Evolutionary conservation across 305 asterid species (phyloP).

Genomic region (Fraxinus sp.): DNA sequence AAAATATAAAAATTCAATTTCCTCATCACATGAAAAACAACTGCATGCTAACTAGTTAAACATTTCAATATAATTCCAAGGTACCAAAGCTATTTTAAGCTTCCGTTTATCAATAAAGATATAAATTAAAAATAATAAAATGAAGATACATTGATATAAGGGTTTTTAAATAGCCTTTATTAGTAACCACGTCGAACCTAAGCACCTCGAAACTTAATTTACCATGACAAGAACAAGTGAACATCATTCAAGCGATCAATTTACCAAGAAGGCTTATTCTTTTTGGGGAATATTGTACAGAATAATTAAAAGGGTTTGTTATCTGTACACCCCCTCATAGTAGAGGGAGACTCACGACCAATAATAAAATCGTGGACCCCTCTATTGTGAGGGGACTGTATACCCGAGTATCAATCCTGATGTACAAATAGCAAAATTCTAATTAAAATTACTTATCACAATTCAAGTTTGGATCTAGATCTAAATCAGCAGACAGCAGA

Average conservation of each 20-base stretch:
- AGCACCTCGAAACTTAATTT: not conserved
- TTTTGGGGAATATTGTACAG: not conserved
- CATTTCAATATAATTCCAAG: not conserved
- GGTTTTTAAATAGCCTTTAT: not conserved
- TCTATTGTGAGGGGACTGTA: not conserved
- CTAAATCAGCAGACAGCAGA: constrained; percentile 34
- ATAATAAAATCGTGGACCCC: not conserved
- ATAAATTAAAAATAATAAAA: too few relatives aligned
- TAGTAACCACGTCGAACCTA: not conserved
- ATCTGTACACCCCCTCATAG: not conserved
- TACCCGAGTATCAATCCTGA: not conserved
- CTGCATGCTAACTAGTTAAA: not conserved
- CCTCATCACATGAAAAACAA: not conserved
- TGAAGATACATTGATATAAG: not conserved
- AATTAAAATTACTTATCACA: not conserved
- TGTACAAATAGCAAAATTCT: not conserved
- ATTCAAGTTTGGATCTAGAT: constrained; percentile 50
- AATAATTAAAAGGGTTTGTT: not conserved
- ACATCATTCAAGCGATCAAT: not conserved
- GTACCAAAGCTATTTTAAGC: not conserved
- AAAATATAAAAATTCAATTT: not conserved
- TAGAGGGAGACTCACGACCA: not conserved
- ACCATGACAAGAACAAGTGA: not conserved
- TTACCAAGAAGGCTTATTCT: not conserved
- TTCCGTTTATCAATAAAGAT: too few relatives aligned